phyloP scores from a whole-genome alignment of 305 asterid species.

The Plantago coronopus region DNA sequence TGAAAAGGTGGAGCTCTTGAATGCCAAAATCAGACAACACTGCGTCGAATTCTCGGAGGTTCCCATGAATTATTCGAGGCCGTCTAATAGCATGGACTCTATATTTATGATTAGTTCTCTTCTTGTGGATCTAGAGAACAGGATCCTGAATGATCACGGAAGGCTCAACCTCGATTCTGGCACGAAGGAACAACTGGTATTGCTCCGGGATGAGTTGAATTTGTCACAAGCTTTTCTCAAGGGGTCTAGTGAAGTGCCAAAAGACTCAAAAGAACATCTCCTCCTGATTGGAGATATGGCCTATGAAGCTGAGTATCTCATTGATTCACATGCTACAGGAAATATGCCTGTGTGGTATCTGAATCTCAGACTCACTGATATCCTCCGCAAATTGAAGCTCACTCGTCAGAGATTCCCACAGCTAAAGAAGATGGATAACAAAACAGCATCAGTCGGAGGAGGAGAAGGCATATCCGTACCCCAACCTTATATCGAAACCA shows the following conservation, averaged over 20 bases:
- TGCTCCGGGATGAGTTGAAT: too few relatives aligned
- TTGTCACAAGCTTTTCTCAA: background rate
- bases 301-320: background rate
- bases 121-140: background rate
- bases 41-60: background rate
- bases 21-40: background rate
- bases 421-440: too few relatives aligned
- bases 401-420: background rate
- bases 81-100: conserved; percentile 3
- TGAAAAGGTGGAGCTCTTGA: background rate
- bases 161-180: too few relatives aligned
- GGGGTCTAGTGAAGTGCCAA: background rate
- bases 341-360: background rate
- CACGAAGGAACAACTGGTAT: too few relatives aligned
- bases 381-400: background rate
- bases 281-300: background rate
- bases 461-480: too few relatives aligned
- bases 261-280: background rate
- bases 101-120: conserved; percentile 12
- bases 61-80: too few relatives aligned
- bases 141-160: too few relatives aligned
- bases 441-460: too few relatives aligned
- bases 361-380: background rate
- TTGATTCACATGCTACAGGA: background rate
- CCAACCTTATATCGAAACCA: too few relatives aligned